A percentile compares a stretch with the other conserved stretches of the same genome.
Evolutionary conservation across 768 basidiomycete species (phyloP).

Genomic region (Leccinum obscurum): DNA sequence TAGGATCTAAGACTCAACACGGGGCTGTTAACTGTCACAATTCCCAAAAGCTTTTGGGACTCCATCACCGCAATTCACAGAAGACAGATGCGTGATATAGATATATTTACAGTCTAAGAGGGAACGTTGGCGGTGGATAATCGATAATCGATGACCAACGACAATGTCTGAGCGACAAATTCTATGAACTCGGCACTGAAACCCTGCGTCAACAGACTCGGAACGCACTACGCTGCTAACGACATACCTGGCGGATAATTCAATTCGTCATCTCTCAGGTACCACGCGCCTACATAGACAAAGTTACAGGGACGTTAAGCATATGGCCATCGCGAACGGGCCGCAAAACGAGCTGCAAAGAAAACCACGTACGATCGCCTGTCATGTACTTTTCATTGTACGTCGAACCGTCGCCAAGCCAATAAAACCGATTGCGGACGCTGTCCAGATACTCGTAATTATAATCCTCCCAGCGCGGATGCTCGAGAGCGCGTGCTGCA

Average conservation of each 20-base stretch:
- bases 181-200: not conserved
- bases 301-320: not conserved
- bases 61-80: not conserved
- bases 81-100: not conserved
- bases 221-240: no score
- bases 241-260: constrained; percentile 15
- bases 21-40: no score
- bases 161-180: not conserved
- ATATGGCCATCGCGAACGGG: constrained; percentile 39
- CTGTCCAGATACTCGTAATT: constrained; percentile 48
- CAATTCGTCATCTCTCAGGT: constrained; percentile 12
- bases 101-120: no score
- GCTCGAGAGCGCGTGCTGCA: constrained; percentile 45
- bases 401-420: constrained; percentile 57
- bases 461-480: constrained; percentile 69
- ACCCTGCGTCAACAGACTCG: not conserved
- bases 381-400: constrained; percentile 51
- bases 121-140: not conserved
- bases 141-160: not conserved
- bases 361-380: constrained; percentile 36
- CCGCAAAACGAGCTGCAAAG: constrained; percentile 30
- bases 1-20: no score
- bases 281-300: constrained; percentile 12
- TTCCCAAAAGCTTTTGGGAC: no score
- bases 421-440: constrained; percentile 50